A percentile compares a stretch with the other conserved stretches of the same genome.
Evolutionary conservation across 345 rosid species (phyloP).

Genomic region (Diplotaxis tenuifolia): DNA sequence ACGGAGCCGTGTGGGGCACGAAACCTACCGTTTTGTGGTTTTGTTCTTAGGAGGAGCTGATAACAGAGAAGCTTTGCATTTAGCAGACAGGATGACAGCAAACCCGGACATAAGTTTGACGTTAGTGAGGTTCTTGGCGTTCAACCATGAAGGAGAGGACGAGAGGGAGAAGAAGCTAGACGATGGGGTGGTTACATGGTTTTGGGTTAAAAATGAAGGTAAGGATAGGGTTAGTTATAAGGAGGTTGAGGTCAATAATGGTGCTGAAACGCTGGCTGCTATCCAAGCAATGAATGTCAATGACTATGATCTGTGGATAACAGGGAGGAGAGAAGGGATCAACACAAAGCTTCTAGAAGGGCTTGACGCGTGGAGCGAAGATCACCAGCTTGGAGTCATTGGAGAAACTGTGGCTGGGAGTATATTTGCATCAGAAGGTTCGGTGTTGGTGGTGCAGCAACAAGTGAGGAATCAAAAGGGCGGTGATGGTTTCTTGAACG

Average conservation of each 20-base stretch:
- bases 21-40: conserved; percentile 35
- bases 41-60: conserved; percentile 79
- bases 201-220: conserved; percentile 67
- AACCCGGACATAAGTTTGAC: conserved; percentile 48
- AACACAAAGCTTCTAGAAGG: conserved; percentile 62
- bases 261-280: conserved; percentile 63
- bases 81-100: conserved; percentile 52
- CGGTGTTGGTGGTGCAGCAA: conserved; percentile 75
- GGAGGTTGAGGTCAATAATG: conserved; percentile 62
- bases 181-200: conserved; percentile 76
- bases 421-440: conserved; percentile 49
- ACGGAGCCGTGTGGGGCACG: conserved; percentile 14
- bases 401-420: conserved; percentile 60
- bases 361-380: conserved; percentile 54
- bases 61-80: conserved; percentile 62
- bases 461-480: conserved; percentile 48
- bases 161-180: conserved; percentile 71
- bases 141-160: conserved; percentile 50
- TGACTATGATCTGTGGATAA: conserved; percentile 63
- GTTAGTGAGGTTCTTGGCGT: conserved; percentile 56
- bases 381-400: conserved; percentile 54
- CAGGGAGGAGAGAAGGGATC: conserved; percentile 64
- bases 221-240: conserved; percentile 55
- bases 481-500: conserved; percentile 37
- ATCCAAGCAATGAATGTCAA: conserved; percentile 51